Evolutionary conservation across 1,284 basidiomycete species (phyloP), one percentile per base, ranked within the genome.

Genomic region (Fistulinella staudtii): DNA sequence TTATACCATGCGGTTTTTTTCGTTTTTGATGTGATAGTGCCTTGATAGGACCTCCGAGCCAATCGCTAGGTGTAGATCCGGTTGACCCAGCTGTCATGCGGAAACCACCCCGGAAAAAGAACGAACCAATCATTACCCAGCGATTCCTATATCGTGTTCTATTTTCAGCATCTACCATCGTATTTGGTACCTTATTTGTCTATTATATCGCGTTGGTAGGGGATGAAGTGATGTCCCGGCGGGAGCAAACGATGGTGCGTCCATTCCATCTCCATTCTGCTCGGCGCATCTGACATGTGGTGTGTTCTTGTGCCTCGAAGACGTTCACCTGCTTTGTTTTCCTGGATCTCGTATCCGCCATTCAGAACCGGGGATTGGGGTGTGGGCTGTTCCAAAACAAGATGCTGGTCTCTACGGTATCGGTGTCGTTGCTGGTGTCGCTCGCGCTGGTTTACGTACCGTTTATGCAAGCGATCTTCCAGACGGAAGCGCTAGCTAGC

Each of bases 301-400:
- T 18, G 10, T 5, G 18, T 0, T 15, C 2, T 5, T 8, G n/a
- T 13, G 1, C 24, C 24, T 15, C 5, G 31, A 9, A 94, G 93
- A 98, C 94, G 4, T 99, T 99, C 65, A 91, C 93, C 14, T 88
- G 83, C 61, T 98, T 98, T 67, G 95, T 99, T 46, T 89, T 98
- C 73, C 83, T 99, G 47, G 95, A 98, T 68, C 80, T 99, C 30
- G 89, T 93, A 2, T 95, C 92, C 18, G 95, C 95, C 0, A 67
- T 97, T 15, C 95, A 98, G 66, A 96, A 93, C 66, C 86, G 95
- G 36, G 93, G 93, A 8, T 76, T 96, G 8, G 83, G 84, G 17
- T 91, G 88, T 54, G 80, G 80, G 8, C 60, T 93, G 20, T 72
- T 78, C 46, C 80, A 85, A 56, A 99, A 99, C 72, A 75, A 77